phyloP scores from a whole-genome alignment of 495 filamentous ascomycete species.

The Hypoxylon intermedium region DNA sequence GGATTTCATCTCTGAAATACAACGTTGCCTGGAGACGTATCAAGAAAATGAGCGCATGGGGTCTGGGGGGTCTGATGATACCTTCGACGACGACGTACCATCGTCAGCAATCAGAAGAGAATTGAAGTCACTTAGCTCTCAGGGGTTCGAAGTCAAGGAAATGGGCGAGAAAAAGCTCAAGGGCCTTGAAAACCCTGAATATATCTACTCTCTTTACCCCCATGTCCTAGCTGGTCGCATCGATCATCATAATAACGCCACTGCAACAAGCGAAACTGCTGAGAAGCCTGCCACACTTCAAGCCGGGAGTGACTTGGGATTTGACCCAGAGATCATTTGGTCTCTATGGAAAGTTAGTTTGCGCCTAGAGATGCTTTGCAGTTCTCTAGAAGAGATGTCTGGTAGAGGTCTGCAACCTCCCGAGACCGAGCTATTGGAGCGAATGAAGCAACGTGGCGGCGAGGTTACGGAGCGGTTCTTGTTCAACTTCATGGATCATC shows the following conservation, averaged over 20 bases:
- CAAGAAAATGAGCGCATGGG: slow-evolving; percentile 74
- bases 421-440: slow-evolving; percentile 80
- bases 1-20: slow-evolving; percentile 95
- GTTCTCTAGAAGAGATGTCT: slow-evolving; percentile 73
- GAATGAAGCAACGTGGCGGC: slow-evolving; percentile 81
- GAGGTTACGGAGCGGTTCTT: slow-evolving; percentile 87
- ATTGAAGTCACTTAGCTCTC: slow-evolving; percentile 82
- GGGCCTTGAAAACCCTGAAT: slow-evolving; percentile 95
- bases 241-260: slow-evolving; percentile 66
- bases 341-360: slow-evolving; percentile 87
- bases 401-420: slow-evolving; percentile 67
- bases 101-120: slow-evolving; percentile 82
- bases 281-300: slow-evolving; percentile 54
- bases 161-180: slow-evolving; percentile 94
- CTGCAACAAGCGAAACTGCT: slow-evolving; percentile 46
- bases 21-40: slow-evolving; percentile 86
- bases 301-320: slow-evolving; percentile 62
- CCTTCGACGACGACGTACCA: slow-evolving; percentile 71
- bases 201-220: slow-evolving; percentile 92
- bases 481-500: slow-evolving; percentile 87
- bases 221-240: slow-evolving; percentile 82
- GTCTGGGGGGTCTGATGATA: slow-evolving; percentile 71
- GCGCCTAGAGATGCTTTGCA: slow-evolving; percentile 90
- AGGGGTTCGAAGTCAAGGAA: slow-evolving; percentile 96
- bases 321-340: slow-evolving; percentile 87